These are phyloP conservation scores for Aspergillus cavernicola DNA, from an alignment of 495 filamentous ascomycete genomes.

Conservation along the genomic window DNA sequence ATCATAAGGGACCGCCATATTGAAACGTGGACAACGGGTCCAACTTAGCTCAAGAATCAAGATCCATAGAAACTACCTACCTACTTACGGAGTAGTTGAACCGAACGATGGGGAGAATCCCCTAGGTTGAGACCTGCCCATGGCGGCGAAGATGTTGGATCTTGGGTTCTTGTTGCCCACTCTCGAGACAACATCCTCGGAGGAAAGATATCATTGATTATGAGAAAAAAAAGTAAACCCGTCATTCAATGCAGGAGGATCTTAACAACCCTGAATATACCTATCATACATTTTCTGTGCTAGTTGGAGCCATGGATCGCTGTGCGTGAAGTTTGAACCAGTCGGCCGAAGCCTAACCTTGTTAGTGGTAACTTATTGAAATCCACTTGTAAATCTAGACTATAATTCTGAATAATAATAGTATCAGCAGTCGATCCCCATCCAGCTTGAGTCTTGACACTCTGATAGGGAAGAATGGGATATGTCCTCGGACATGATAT, in stretches of 20 bases:
- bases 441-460: too few species aligned
- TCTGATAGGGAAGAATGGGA: background rate
- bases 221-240: background rate
- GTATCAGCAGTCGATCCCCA: slow-evolving; percentile 7
- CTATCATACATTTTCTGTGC: background rate
- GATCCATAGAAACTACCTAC: too few species aligned
- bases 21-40: too few species aligned
- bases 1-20: too few species aligned
- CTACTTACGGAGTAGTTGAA: slow-evolving; percentile 10
- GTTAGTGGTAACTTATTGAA: slow-evolving; percentile 2
- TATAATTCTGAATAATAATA: background rate
- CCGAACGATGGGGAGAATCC: slow-evolving; percentile 13
- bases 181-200: too few species aligned
- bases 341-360: slow-evolving; percentile 7
- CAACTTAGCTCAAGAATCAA: too few species aligned
- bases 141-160: slow-evolving; percentile 9
- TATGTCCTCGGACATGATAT: background rate
- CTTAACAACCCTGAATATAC: background rate
- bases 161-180: too few species aligned
- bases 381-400: background rate
- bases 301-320: slow-evolving; percentile 9
- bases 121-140: slow-evolving; percentile 15
- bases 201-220: too few species aligned
- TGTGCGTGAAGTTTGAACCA: too few species aligned
- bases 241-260: background rate